Conservation (phyloP, 2,329 filamentous ascomycete species). For the Dactylellina cionopaga region DNA sequence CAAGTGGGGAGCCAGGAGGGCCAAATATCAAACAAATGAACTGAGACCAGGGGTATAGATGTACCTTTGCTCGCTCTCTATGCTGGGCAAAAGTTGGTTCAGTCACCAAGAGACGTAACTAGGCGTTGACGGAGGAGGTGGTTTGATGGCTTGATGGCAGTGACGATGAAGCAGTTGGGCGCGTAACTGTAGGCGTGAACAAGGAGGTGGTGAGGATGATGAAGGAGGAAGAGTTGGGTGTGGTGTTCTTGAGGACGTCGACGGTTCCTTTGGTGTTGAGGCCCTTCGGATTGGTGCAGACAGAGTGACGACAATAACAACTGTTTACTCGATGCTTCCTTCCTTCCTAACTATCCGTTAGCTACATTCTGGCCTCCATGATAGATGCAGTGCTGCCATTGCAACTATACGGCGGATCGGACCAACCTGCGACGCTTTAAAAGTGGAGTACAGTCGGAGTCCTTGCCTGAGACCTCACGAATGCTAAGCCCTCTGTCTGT, state of each 20-base stretch:
- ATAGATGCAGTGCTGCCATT: not conserved
- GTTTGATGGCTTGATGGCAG: not conserved
- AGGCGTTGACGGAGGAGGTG: not conserved
- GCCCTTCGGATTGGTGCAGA: not conserved
- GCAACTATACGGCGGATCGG: not conserved
- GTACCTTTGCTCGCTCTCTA: not conserved
- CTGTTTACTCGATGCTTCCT: not conserved
- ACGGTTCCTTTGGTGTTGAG: slow-evolving; percentile 3
- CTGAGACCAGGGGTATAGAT: not conserved
- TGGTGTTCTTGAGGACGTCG: not conserved
- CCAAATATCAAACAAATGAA: slow-evolving; percentile 1
- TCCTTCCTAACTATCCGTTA: not conserved
- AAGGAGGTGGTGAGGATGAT: not conserved
- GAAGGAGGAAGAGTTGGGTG: slow-evolving; percentile 5
- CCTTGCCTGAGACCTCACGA: no score
- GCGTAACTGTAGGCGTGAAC: not conserved
- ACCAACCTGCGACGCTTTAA: not conserved
- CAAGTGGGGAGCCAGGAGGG: not conserved
- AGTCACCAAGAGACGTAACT: no score
- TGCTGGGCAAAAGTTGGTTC: no score
- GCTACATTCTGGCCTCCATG: not conserved
- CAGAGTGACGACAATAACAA: not conserved
- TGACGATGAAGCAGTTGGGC: not conserved
- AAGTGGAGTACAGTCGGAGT: slow-evolving; percentile 21
- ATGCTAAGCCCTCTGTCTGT: no score